These are phyloP conservation scores for Cenococcum geophilum DNA, from an alignment of 495 filamentous ascomycete genomes.

Conservation along the genomic window DNA sequence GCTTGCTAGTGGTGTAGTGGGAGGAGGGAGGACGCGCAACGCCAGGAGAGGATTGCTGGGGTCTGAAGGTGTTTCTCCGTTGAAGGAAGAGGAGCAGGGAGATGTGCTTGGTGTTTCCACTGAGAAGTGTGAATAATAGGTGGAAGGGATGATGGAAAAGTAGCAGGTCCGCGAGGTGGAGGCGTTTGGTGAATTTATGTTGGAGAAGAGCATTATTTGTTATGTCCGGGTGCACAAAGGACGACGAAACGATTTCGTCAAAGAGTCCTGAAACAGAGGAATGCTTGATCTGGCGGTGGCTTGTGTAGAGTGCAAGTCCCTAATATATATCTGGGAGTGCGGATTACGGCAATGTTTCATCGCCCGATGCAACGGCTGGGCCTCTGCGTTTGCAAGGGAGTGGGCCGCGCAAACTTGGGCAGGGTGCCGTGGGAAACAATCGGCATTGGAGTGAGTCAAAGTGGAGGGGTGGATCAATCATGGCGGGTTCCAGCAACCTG, in stretches of 20 bases:
- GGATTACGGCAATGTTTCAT: not conserved
- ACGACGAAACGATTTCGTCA: not conserved
- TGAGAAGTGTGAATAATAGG: slow-evolving; percentile 6
- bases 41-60: slow-evolving; percentile 25
- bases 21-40: slow-evolving; percentile 1
- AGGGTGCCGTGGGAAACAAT: not conserved
- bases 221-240: not conserved
- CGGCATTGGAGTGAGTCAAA: not conserved
- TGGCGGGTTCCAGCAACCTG: too few relatives aligned
- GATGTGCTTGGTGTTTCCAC: slow-evolving; percentile 19
- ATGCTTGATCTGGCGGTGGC: not conserved
- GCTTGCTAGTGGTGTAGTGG: not conserved
- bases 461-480: too few relatives aligned
- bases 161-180: slow-evolving; percentile 11
- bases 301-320: not conserved
- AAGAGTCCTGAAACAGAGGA: not conserved
- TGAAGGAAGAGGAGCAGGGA: not conserved
- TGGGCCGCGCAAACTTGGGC: not conserved
- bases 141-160: slow-evolving; percentile 15
- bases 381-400: not conserved
- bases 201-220: not conserved
- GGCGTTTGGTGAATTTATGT: not conserved
- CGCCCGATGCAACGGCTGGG: not conserved
- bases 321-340: not conserved
- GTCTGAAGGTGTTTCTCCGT: slow-evolving; percentile 11